These are phyloP conservation scores for Epipyxis sp. DNA, from an alignment of 108 stramenopile species.

Conservation along the genomic window DNA sequence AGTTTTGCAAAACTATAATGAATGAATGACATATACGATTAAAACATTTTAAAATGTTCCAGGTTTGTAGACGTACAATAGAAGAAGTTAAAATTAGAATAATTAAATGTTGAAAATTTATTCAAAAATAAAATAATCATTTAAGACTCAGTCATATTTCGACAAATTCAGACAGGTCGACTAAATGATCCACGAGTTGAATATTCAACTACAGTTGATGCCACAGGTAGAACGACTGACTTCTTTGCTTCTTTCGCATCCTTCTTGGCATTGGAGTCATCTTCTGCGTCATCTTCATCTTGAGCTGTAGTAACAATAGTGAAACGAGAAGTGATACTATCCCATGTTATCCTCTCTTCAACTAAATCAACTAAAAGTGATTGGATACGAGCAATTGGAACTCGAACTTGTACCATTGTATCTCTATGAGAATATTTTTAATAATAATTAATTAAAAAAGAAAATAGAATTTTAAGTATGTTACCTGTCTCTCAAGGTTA, in stretches of 20 bases:
- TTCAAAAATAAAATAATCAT: no score
- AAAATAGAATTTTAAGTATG: no score
- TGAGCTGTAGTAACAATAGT: slow-evolving; percentile 29
- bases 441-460: no score
- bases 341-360: slow-evolving; percentile 40
- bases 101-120: no score
- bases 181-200: neutral
- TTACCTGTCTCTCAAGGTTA: slow-evolving; percentile 96
- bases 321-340: slow-evolving; percentile 37
- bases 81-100: no score
- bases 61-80: no score
- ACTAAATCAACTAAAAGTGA: slow-evolving; percentile 37
- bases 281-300: neutral
- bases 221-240: neutral
- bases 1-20: no score
- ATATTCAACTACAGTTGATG: neutral
- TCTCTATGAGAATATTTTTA: no score
- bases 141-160: no score
- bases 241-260: neutral
- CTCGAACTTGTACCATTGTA: slow-evolving; percentile 77
- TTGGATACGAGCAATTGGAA: slow-evolving; percentile 34
- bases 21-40: no score
- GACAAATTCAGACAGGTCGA: neutral
- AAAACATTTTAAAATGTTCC: no score
- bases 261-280: neutral